Evolutionary conservation across 495 filamentous ascomycete species (phyloP), one percentile per base, ranked within the genome.

Genomic region (Aspergillus conjunctus): DNA sequence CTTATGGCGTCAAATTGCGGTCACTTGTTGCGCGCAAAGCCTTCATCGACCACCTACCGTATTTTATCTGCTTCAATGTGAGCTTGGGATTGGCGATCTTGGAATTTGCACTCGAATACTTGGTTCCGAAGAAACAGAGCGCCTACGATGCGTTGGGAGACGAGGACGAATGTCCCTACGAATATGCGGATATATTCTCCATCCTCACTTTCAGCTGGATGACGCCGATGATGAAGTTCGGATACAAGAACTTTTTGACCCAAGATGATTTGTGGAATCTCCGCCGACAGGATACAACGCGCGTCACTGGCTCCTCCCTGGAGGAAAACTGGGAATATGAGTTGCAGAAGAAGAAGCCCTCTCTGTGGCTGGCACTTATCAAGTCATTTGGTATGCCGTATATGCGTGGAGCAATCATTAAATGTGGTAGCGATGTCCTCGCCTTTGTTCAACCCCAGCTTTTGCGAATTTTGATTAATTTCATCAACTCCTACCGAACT

Each of bases 191-290:
- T 55, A 81, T 98, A 48, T 98, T 98, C 76, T 97, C 93, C 10
- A 85, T 90, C 41, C 84, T 99, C 32, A 96, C 93, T 10, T 99
- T 99, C 71, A 85, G 90, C 58, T 99, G 95, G 95, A 97, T 99
- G 91, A 99, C 95, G 0, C 92, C 93, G 15, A 75, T 98, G 84
- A 99, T 99, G 95, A 92, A 88, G 66, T 87, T 88, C 75, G 95
- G 95, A 17, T 97, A 99, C 74, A 90, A 87, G 66, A 85, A 92
- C 56, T 99, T 83, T 69, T 81, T 99, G 53, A 96, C 91, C 6
- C 93, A 99, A 74, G 91, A 99, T 60, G 94, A 99, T 74, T 83
- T 99, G 49, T 99, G 94, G 94, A 93, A 90, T 64, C 82, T 99
- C 41, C 85, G 93, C 14, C 87, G 83, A 59, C 80, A 81, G 52